Evolutionary conservation across 257 asterid genomes (phyloP).

Genomic region (Echites panduratus): DNA sequence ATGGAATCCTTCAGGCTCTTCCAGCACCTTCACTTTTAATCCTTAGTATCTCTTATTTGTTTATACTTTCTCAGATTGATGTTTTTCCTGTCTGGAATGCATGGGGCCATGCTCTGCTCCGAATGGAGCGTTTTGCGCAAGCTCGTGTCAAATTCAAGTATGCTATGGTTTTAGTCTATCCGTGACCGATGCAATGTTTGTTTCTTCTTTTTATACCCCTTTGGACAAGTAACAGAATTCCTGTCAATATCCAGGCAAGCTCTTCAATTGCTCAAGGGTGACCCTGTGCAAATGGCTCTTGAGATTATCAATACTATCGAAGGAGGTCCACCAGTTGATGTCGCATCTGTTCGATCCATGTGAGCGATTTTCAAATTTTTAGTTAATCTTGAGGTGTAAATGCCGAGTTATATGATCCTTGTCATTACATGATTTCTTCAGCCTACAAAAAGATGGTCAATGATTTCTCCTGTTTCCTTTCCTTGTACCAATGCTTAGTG

Average conservation of each 20-base stretch:
- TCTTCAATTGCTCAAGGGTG: conserved; percentile 84
- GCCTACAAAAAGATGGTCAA: not conserved
- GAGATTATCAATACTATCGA: conserved; percentile 89
- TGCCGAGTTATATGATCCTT: not conserved
- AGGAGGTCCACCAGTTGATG: conserved; percentile 97
- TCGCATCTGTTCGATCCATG: conserved; percentile 93
- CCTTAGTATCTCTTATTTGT: not conserved
- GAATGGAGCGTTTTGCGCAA: conserved; percentile 94
- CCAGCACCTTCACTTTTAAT: not conserved
- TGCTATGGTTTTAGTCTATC: conserved; percentile 10
- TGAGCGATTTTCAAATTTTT: conserved; percentile 38
- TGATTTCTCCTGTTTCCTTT: not conserved
- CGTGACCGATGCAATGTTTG: conserved; percentile 5
- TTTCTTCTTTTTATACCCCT: not conserved
- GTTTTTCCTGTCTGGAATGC: conserved; percentile 92
- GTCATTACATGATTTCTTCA: not conserved
- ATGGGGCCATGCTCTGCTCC: conserved; percentile 95
- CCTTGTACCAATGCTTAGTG: not conserved
- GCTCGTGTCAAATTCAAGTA: conserved; percentile 99
- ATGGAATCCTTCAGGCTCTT: not conserved
- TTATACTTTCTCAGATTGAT: conserved; percentile 55
- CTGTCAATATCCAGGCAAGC: conserved; percentile 93
- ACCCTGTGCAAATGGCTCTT: conserved; percentile 61
- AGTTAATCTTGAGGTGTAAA: no score
- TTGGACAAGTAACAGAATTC: no score